These are phyloP conservation scores for Myxozyma lipomycoides DNA, from an alignment of 805 yeast genomes.

Conservation along the genomic window DNA sequence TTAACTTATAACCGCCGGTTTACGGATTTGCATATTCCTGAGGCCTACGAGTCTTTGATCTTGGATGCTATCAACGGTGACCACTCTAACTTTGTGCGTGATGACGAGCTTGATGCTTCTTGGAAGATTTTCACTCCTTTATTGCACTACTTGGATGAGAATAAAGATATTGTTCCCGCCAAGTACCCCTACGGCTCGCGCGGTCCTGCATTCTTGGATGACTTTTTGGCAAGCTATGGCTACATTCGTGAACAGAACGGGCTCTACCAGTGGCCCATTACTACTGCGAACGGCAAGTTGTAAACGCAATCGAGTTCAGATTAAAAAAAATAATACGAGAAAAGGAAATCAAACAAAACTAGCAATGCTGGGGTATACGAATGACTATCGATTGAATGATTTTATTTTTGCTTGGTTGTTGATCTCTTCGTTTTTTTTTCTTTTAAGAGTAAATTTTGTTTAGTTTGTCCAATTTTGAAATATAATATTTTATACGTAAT, in stretches of 20 bases:
- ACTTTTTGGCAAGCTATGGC: conserved; percentile 65
- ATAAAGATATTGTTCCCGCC: conserved; percentile 60
- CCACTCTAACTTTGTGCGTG: conserved; percentile 96
- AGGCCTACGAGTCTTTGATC: conserved; percentile 93
- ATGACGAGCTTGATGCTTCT: conserved; percentile 90
- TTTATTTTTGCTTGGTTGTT: no score
- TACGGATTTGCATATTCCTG: conserved; percentile 89
- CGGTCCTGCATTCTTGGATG: conserved; percentile 68
- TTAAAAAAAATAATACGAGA: no score
- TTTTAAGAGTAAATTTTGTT: no score
- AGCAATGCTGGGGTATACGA: no score
- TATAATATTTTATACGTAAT: no score
- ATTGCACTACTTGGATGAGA: conserved; percentile 70
- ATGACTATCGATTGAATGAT: no score
- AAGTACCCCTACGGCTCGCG: conserved; percentile 85
- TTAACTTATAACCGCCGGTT: conserved; percentile 78
- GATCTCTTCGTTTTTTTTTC: no score
- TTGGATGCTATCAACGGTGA: conserved; percentile 87
- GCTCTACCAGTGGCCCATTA: conserved; percentile 79
- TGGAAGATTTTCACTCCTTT: conserved; percentile 94
- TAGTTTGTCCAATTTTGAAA: no score
- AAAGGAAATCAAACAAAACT: neutral
- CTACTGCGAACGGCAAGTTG: conserved; percentile 26
- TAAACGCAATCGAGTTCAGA: no score
- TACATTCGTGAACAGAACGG: conserved; percentile 62